Conservation (phyloP, 306 rosid species). For the Ormosia semicastrata region DNA sequence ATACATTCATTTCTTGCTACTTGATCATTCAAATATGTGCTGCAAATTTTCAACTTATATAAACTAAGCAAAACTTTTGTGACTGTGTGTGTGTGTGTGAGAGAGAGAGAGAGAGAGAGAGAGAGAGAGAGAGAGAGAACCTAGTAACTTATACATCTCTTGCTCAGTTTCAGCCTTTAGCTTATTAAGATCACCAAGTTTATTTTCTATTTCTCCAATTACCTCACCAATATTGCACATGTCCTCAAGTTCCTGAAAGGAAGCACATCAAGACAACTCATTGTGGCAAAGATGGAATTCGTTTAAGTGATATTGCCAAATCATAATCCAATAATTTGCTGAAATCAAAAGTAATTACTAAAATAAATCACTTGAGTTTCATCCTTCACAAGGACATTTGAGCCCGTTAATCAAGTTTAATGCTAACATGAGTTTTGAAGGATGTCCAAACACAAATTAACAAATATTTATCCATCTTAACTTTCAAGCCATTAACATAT, state of each 20-base stretch:
- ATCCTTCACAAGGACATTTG: neutral
- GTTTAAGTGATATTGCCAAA: neutral
- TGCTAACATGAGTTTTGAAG: neutral
- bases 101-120: neutral
- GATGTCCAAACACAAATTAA: neutral
- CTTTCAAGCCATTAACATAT: neutral
- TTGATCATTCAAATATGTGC: neutral
- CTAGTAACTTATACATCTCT: slow-evolving; percentile 35
- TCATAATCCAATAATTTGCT: neutral
- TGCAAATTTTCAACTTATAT: neutral
- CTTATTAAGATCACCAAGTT: neutral
- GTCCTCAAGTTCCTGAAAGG: slow-evolving; percentile 34
- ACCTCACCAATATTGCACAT: neutral
- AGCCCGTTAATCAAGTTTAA: neutral
- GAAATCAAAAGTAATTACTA: neutral
- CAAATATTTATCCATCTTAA: neutral
- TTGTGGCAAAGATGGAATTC: neutral
- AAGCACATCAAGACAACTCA: neutral
- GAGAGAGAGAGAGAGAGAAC: slow-evolving; percentile 30
- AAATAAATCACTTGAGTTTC: neutral
- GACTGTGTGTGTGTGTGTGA: neutral
- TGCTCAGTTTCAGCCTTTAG: slow-evolving; percentile 28
- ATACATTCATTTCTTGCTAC: neutral
- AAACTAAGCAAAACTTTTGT: neutral
- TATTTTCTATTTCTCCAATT: slow-evolving; percentile 18